Evolutionary conservation across 768 basidiomycete species (phyloP), one percentile per base, ranked within the genome.

Genomic region (Pisolithus sp.): DNA sequence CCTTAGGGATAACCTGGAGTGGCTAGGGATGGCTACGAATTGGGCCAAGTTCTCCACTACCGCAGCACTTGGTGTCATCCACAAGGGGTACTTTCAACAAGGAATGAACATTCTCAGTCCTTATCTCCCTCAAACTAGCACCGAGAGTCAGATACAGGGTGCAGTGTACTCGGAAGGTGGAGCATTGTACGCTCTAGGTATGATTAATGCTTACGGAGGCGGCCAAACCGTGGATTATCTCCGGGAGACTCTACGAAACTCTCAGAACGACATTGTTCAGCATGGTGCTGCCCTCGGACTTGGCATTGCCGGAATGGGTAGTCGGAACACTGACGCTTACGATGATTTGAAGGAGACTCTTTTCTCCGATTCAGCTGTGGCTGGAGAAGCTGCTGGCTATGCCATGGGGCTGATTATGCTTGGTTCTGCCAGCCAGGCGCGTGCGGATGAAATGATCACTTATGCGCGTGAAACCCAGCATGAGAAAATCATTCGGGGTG

Each of bases 31-130:
- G 49, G 96, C 96, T 3, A 86, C 86, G 24, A 98, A 99, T 66
- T 99, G 96, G 96, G 90, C 93, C 26, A 99, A 98, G 64, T 99
- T 98, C 72, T 91, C 93, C 4, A 92, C 96, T 6, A 97, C 96
- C 12, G 93, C 96, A 18, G 93, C 90, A 8, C 81, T 99, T 21
- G 96, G 96, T 55, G 90, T 98, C 51, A 97, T 99, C 57, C 93
- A 98, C 74, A 94, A 95, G 64, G 96, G 96, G 40, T 93, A 93
- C 67, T 89, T 92, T 61, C 83, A 93, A 61, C 86, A 95, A 67
- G 94, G 93, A 46, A 86, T 89, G 80, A 83, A 81, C 43, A 90
- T 98, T 49, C 81, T 99, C 23, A 85, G 87, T 4, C 96, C 96
- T 0, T 98, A 98, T 70, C 83, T 98, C 31, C 96, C 96, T 48